Base-by-base conservation (phyloP, 2,329 filamentous ascomycete species). In the Curvularia verruculosa region DNA sequence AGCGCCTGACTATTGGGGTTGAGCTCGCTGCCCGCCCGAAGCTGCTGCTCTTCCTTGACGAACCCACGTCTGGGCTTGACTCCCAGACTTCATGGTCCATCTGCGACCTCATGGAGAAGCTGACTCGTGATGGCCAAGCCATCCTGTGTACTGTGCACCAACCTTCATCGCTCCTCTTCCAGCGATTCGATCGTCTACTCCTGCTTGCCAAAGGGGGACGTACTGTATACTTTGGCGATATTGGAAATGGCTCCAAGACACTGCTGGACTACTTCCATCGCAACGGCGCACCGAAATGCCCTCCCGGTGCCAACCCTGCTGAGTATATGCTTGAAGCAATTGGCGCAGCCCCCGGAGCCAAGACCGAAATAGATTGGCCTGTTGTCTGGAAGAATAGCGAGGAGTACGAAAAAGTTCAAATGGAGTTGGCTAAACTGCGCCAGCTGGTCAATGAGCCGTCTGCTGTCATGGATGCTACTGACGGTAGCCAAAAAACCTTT, bases 111-210 rank as follows among this genome's bases (percentile, higher is more conserved):
- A 84, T 97, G 37, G 88, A 92, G 75, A 96, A 95, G 77, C 83
- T 97, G 13, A 90, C 91, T 60, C 88, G 92, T 71, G 88, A 86
- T 58, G 93, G 93, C 10, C 66, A 70, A 52, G 92, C 93, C 45
- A 90, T 97, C 74, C 85, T 97, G 12, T 96, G 91, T 78, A 96
- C 93, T 0, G 96, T 97, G 58, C 93, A 97, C 75, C 93, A 97
- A 76, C 93, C 93, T 13, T 96, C 91, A 4, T 91, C 92, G 23
- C 90, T 93, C 82, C 83, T 97, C 31, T 96, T 97, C 80, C 89
- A 96, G 73, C 87, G 89, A 52, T 97, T 95, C 71, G 89, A 94
- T 67, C 84, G 88, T 45, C 83, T 95, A 3, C 82, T 93, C 24
- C 89, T 94, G 77, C 80, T 94, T 7, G 86, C 86, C 26, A 87